These are phyloP conservation scores for Penicillium sp. DNA, from an alignment of 2,329 filamentous ascomycete species.

Conservation along the genomic window DNA sequence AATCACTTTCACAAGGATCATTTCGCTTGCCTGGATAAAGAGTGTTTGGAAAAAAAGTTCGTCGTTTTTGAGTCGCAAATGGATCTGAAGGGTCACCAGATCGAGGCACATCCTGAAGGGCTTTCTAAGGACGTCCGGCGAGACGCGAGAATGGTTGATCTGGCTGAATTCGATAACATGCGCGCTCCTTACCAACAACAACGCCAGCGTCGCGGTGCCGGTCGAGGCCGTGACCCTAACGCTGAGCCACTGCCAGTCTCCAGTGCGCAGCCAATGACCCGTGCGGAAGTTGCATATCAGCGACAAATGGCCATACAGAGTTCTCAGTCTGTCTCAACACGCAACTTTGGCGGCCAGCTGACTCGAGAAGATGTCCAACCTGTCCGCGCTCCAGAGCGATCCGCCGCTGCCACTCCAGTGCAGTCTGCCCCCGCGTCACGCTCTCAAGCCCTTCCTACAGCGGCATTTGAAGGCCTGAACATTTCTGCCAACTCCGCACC, in stretches of 20 bases:
- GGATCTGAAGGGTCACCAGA: slow-evolving; percentile 89
- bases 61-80: slow-evolving; percentile 94
- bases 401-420: slow-evolving; percentile 29
- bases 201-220: slow-evolving; percentile 58
- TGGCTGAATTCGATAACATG: slow-evolving; percentile 81
- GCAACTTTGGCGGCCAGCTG: slow-evolving; percentile 82
- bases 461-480: slow-evolving; percentile 52
- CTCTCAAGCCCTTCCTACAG: slow-evolving; percentile 30
- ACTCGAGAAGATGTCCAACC: slow-evolving; percentile 53
- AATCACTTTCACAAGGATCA: slow-evolving; percentile 85
- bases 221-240: slow-evolving; percentile 82
- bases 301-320: slow-evolving; percentile 88
- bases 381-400: slow-evolving; percentile 47
- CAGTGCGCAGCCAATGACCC: slow-evolving; percentile 73
- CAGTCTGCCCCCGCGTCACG: slow-evolving; percentile 23
- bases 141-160: slow-evolving; percentile 81
- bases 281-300: slow-evolving; percentile 89
- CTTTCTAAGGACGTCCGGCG: slow-evolving; percentile 79
- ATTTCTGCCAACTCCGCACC: slow-evolving; percentile 42
- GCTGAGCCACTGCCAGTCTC: slow-evolving; percentile 73
- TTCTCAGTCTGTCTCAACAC: slow-evolving; percentile 72
- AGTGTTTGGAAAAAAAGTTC: slow-evolving; percentile 96
- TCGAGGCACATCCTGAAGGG: slow-evolving; percentile 75
- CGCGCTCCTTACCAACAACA: slow-evolving; percentile 66
- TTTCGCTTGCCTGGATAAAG: slow-evolving; percentile 76